Evolutionary conservation across 2,329 filamentous ascomycete genomes (phyloP).

Genomic region (Diaporthe sp.): DNA sequence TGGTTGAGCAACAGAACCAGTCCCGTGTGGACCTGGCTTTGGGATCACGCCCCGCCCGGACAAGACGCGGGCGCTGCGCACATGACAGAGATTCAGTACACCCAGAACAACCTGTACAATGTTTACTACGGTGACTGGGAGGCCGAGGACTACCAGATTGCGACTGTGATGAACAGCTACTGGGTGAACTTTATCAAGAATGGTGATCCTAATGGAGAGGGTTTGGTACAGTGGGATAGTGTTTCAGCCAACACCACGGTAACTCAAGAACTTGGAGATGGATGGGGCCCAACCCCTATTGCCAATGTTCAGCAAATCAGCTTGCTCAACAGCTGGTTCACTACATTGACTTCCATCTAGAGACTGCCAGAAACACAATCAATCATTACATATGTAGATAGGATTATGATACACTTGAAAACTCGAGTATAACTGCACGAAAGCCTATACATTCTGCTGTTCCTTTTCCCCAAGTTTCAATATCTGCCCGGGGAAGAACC

Average conservation of each 20-base stretch:
- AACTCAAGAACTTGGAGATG: conserved; percentile 36
- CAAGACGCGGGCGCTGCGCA: conserved; percentile 48
- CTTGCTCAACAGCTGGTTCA: conserved; percentile 35
- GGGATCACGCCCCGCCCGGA: conserved; percentile 46
- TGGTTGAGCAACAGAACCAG: conserved; percentile 36
- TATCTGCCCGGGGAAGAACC: too few species aligned
- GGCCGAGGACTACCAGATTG: conserved; percentile 27
- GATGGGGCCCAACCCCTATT: conserved; percentile 35
- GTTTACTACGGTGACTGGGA: conserved; percentile 11
- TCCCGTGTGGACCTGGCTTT: neutral
- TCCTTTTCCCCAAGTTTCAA: too few species aligned
- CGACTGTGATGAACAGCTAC: conserved; percentile 33
- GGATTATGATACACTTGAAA: too few species aligned
- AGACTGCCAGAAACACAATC: too few species aligned
- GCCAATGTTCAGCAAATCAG: conserved; percentile 32
- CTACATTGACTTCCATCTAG: conserved; percentile 18
- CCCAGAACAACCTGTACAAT: conserved; percentile 47
- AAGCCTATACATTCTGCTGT: too few species aligned
- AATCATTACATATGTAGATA: too few species aligned
- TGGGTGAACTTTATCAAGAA: conserved; percentile 33
- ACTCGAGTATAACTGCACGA: too few species aligned
- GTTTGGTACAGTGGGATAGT: conserved; percentile 32
- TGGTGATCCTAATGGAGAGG: conserved; percentile 29
- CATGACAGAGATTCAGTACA: conserved; percentile 51
- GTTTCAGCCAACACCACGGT: conserved; percentile 28